Conservation (phyloP, 1,284 basidiomycete genomes). For the Veloboletus limbatus region DNA sequence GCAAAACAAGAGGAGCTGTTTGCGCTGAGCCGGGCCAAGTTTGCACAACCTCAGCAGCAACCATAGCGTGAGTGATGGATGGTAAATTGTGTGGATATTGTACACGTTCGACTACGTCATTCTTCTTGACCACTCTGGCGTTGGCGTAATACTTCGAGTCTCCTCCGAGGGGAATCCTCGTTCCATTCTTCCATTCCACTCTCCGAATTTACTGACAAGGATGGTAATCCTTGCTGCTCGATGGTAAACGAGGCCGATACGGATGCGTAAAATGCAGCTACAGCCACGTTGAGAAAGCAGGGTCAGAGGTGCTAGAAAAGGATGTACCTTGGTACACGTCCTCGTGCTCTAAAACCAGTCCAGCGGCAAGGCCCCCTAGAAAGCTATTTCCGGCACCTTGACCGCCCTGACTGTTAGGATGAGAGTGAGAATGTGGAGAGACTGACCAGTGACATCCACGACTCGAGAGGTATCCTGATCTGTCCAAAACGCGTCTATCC, state of each 20-base stretch:
- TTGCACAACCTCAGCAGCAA: slow-evolving; percentile 45
- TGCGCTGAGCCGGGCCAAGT: slow-evolving; percentile 80
- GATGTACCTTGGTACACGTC: slow-evolving; percentile 62
- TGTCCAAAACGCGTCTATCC: slow-evolving; percentile 81
- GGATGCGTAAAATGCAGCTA: slow-evolving; percentile 70
- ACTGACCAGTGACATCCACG: slow-evolving; percentile 79
- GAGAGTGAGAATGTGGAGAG: slow-evolving; percentile 1
- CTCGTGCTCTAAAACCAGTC: slow-evolving; percentile 54
- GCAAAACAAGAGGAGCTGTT: slow-evolving; percentile 90
- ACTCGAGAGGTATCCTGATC: slow-evolving; percentile 47
- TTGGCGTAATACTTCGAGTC: slow-evolving; percentile 51
- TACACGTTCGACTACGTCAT: slow-evolving; percentile 32
- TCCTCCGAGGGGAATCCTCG: slow-evolving; percentile 52
- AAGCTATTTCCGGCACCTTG: slow-evolving; percentile 87
- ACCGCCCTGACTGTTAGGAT: background rate
- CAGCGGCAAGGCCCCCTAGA: slow-evolving; percentile 80
- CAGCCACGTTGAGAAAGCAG: slow-evolving; percentile 14
- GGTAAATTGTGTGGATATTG: slow-evolving; percentile 15
- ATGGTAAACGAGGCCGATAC: slow-evolving; percentile 83
- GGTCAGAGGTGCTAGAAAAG: background rate
- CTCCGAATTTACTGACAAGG: slow-evolving; percentile 32
- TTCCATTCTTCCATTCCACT: slow-evolving; percentile 61
- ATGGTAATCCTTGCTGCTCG: slow-evolving; percentile 78
- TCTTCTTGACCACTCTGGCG: slow-evolving; percentile 37
- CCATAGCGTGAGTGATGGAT: slow-evolving; percentile 12